Conservation (phyloP, 2,329 filamentous ascomycete genomes). For the Aspergillus ibericus region DNA sequence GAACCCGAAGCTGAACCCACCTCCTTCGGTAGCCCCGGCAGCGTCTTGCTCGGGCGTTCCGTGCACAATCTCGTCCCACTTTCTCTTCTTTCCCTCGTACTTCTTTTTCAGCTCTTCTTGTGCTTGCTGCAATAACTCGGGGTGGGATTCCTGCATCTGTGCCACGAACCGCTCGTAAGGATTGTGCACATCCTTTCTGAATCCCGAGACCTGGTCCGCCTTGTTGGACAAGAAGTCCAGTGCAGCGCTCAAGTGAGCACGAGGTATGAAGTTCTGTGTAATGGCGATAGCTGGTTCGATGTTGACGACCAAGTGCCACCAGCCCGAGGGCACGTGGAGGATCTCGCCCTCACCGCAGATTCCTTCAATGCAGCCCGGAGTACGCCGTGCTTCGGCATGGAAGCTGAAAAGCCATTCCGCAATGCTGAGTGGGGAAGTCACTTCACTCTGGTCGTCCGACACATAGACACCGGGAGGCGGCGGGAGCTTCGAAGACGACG, state of each 20-base stretch:
- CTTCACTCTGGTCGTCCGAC: slow-evolving; percentile 84
- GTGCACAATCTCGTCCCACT: slow-evolving; percentile 79
- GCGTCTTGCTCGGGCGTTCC: slow-evolving; percentile 44
- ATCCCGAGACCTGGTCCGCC: slow-evolving; percentile 83
- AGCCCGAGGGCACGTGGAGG: slow-evolving; percentile 87
- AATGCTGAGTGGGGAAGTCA: slow-evolving; percentile 90
- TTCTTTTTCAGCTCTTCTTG: slow-evolving; percentile 65
- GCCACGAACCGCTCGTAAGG: slow-evolving; percentile 74
- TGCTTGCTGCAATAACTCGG: slow-evolving; percentile 66
- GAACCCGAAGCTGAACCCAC: slow-evolving; percentile 65
- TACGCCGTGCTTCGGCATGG: slow-evolving; percentile 75
- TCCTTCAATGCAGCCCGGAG: slow-evolving; percentile 78
- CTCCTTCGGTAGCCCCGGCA: slow-evolving; percentile 28
- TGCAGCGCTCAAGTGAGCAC: slow-evolving; percentile 70
- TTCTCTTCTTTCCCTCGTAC: slow-evolving; percentile 68
- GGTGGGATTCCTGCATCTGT: slow-evolving; percentile 62
- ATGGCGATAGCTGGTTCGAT: slow-evolving; percentile 80
- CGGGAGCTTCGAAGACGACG: slow-evolving; percentile 61
- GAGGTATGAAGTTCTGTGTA: slow-evolving; percentile 92
- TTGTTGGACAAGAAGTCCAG: slow-evolving; percentile 79
- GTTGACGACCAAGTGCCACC: slow-evolving; percentile 97
- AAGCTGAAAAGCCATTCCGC: slow-evolving; percentile 95
- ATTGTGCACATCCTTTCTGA: slow-evolving; percentile 68
- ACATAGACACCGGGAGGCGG: slow-evolving; percentile 87
- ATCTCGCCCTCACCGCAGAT: slow-evolving; percentile 83